Conservation (phyloP, 148 eudicot genomes). For the Rhododendron ferrugineum region DNA sequence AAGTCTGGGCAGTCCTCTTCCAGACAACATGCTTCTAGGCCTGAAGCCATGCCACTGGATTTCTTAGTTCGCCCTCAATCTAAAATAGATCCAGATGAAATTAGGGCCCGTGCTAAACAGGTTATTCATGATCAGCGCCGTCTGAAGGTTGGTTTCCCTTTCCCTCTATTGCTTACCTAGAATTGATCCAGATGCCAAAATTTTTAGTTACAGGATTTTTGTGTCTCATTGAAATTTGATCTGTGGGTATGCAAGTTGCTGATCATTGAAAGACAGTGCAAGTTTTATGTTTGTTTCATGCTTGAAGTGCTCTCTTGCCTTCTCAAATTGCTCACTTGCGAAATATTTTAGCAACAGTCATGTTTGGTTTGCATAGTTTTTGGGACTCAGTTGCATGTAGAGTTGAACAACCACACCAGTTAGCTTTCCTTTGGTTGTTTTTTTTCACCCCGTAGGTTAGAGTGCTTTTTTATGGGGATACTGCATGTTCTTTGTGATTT, state of each 20-base stretch:
- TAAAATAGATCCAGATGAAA: constrained; percentile 90
- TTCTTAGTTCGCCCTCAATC: constrained; percentile 90
- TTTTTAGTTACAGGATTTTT: background rate
- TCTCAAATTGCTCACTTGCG: background rate
- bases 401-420: background rate
- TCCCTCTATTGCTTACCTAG: background rate
- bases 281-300: background rate
- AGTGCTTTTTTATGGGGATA: background rate
- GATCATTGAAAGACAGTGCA: background rate
- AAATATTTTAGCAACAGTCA: background rate
- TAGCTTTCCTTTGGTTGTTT: background rate
- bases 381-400: background rate
- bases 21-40: constrained; percentile 70
- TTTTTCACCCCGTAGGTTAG: background rate
- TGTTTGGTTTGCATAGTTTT: background rate
- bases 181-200: background rate
- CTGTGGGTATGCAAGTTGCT: background rate
- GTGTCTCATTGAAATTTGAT: background rate
- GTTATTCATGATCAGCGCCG: constrained; percentile 73
- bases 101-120: constrained; percentile 83
- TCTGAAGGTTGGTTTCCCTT: constrained; percentile 48
- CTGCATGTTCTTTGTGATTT: background rate
- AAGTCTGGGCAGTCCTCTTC: constrained; percentile 71
- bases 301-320: background rate
- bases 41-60: constrained; percentile 96